These are phyloP conservation scores for Tetrahymena borealis DNA, from an alignment of 73 alveolate genomes.

Conservation along the genomic window DNA sequence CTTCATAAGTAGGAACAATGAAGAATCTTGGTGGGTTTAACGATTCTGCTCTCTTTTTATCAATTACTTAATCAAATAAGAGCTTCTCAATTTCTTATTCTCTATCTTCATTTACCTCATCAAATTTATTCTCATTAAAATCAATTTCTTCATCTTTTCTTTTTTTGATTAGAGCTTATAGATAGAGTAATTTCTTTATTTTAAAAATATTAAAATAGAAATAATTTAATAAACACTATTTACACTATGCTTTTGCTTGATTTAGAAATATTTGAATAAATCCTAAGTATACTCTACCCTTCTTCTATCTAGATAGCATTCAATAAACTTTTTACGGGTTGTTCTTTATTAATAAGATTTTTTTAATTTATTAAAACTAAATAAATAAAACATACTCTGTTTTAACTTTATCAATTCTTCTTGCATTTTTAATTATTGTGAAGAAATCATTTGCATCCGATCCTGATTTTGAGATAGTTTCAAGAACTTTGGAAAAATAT, in stretches of 20 bases:
- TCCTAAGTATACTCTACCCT: not conserved
- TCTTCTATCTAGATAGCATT: not conserved
- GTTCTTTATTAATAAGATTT: not conserved
- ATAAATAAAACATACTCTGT: not conserved
- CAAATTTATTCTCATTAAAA: not conserved
- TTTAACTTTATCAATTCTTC: not conserved
- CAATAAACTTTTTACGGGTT: not conserved
- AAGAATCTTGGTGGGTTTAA: not conserved
- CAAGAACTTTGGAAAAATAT: not conserved
- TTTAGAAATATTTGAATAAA: not conserved
- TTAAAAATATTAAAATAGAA: not conserved
- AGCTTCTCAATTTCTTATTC: not conserved
- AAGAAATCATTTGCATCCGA: not conserved
- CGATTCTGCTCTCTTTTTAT: not conserved
- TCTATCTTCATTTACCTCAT: not conserved
- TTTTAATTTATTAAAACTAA: not conserved
- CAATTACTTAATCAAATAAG: not conserved
- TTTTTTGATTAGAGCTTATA: not conserved
- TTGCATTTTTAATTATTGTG: not conserved
- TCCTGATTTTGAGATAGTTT: not conserved
- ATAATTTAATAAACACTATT: not conserved
- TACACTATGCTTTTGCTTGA: not conserved
- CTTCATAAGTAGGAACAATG: not conserved
- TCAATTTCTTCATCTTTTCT: not conserved
- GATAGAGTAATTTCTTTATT: not conserved